Evolutionary conservation across 2,329 filamentous ascomycete genomes (phyloP), one percentile per base, ranked within the genome.

Genomic region (Didymella keratinophila): DNA sequence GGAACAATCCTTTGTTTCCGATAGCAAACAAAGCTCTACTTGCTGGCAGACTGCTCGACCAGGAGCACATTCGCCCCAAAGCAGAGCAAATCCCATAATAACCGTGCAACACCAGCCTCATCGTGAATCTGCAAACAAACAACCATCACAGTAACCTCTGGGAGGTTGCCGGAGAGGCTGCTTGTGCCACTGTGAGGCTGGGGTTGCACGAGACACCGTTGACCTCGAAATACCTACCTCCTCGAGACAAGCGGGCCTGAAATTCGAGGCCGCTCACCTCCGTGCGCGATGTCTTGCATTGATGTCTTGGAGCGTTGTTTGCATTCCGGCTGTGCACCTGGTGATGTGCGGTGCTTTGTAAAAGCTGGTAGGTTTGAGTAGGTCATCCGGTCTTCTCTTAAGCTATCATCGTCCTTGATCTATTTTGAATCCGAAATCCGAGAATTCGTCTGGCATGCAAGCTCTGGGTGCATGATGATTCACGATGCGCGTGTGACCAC

Each of bases 71-170:
- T 6, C 34, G 37, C 14, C 36, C 8, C 8, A 39, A 14, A n/a
- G 36, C 36, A 39, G n/a, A 39, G 36, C 16, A 39, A 20, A 39
- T 11, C 32, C n/a, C 12, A 2, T 18, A 18, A 2, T 18, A 18
- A 20, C 18, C 20, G 56, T 47, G 27, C 46, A 46, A 58, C 50
- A 27, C 51, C 56, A 58, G 39, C 56, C 56, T 37, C 56, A 16
- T 11, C 18, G 4, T 14, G 21, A 11, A 9, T 34, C 18, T 11
- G 36, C n/a, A 10, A 39, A 39, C 36, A 39, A 39, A 18, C 8
- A 20, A 10, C 18, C 18, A 20, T 20, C 36, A 39, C 18, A 20
- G 36, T 8, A 20, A 39, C 36, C 10, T 20, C 36, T 8, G 5
- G 8, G 8, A 14, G 32, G 2, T 54, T 50, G 46, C 50, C 14